Percentiles rank a stretch among this genome's conserved stretches.
Conservation (phyloP, 768 basidiomycete species). For the Russula earlei region DNA sequence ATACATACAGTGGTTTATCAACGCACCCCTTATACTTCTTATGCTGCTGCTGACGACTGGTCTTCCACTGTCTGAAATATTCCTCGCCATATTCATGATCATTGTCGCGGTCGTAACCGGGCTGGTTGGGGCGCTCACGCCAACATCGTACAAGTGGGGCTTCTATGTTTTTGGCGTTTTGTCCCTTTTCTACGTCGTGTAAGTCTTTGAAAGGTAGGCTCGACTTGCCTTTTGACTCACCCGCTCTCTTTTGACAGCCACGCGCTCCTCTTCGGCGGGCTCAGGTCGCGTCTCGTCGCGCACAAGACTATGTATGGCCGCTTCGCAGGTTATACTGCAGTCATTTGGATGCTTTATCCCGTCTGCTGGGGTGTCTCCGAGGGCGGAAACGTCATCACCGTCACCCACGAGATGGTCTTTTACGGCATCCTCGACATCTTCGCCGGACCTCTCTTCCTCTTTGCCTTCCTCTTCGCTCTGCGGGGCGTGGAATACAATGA, state of each 20-base stretch:
- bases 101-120: conserved; percentile 37
- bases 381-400: conserved; percentile 41
- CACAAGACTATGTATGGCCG: not conserved
- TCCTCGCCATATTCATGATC: conserved; percentile 38
- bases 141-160: conserved; percentile 44
- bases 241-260: not conserved
- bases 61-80: conserved; percentile 39
- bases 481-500: conserved; percentile 24
- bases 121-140: conserved; percentile 44
- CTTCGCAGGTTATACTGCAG: conserved; percentile 24
- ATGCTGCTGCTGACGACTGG: conserved; percentile 38
- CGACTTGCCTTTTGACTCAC: conserved; percentile 4
- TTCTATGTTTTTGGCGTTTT: conserved; percentile 39
- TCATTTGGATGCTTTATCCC: conserved; percentile 49
- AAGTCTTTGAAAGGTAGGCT: conserved; percentile 25
- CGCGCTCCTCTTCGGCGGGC: not conserved
- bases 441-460: conserved; percentile 33
- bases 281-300: not conserved
- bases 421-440: conserved; percentile 42
- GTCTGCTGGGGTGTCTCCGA: conserved; percentile 50
- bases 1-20: conserved; percentile 51
- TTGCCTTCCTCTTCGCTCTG: conserved; percentile 20
- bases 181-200: conserved; percentile 43
- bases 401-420: conserved; percentile 45
- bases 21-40: conserved; percentile 43